Conservation (phyloP, 2,329 filamentous ascomycete genomes). For the Leptosphaerulina australis region DNA sequence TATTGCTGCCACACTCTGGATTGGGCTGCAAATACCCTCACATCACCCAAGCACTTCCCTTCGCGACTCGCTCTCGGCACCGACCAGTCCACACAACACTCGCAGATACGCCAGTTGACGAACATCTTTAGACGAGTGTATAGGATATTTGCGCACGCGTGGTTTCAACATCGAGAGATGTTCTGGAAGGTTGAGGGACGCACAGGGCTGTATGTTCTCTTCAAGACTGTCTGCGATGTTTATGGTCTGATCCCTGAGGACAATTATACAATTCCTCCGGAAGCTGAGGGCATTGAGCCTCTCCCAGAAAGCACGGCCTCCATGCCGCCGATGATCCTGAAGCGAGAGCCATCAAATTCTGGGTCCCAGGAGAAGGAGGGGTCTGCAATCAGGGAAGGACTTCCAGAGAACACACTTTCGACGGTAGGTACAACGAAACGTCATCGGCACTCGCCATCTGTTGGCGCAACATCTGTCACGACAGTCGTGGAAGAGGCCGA, state of each 20-base stretch:
- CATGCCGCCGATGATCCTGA: slow-evolving; percentile 42
- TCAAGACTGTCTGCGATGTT: slow-evolving; percentile 94
- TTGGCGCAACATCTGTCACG: slow-evolving; percentile 72
- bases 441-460: slow-evolving; percentile 82
- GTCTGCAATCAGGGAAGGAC: slow-evolving; percentile 28
- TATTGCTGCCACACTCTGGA: slow-evolving; percentile 99
- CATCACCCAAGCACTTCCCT: slow-evolving; percentile 93
- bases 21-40: slow-evolving; percentile 94
- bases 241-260: slow-evolving; percentile 89
- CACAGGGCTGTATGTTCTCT: slow-evolving; percentile 93
- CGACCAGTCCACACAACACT: slow-evolving; percentile 46
- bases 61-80: slow-evolving; percentile 72
- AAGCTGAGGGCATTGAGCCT: slow-evolving; percentile 76
- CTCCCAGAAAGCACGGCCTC: slow-evolving; percentile 53
- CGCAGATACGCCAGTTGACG: slow-evolving; percentile 80
- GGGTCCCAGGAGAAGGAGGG: slow-evolving; percentile 29
- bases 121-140: slow-evolving; percentile 96
- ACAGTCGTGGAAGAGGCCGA: slow-evolving; percentile 85
- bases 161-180: slow-evolving; percentile 94
- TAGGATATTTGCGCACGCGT: slow-evolving; percentile 96
- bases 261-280: slow-evolving; percentile 92
- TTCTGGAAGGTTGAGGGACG: slow-evolving; percentile 93
- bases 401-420: slow-evolving; percentile 55
- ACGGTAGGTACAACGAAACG: slow-evolving; percentile 76
- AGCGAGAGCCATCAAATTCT: slow-evolving; percentile 42